These are phyloP conservation scores for Trichosporon inkin DNA, from an alignment of 1,284 basidiomycete species.

Conservation along the genomic window DNA sequence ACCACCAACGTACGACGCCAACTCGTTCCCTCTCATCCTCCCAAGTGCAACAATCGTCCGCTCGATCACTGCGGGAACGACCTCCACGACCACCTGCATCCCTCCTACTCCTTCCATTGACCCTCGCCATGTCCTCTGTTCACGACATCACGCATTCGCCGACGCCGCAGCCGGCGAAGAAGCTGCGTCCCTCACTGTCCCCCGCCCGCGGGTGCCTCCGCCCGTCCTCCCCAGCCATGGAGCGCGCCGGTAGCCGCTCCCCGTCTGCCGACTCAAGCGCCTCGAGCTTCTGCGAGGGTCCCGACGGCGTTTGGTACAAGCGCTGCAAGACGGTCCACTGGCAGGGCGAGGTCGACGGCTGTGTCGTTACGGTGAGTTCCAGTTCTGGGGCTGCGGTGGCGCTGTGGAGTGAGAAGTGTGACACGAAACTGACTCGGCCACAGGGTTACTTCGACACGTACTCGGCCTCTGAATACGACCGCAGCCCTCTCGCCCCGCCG, in stretches of 20 bases:
- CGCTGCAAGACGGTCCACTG: constrained; percentile 42
- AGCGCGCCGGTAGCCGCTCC: constrained; percentile 5
- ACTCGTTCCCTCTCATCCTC: neutral
- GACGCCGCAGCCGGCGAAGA: constrained; percentile 25
- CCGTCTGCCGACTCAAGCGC: constrained; percentile 14
- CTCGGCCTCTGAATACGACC: constrained; percentile 49
- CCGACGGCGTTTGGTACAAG: constrained; percentile 23
- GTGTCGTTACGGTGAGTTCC: constrained; percentile 41
- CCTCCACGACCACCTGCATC: neutral
- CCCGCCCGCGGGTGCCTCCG: constrained; percentile 23
- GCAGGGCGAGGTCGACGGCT: constrained; percentile 35
- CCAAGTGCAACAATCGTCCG: neutral
- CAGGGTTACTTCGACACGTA: constrained; percentile 48
- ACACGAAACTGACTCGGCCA: neutral
- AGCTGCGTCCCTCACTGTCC: constrained; percentile 44
- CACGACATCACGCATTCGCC: constrained; percentile 15
- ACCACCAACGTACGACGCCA: no score
- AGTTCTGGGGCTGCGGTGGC: no score
- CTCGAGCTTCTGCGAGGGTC: constrained; percentile 12
- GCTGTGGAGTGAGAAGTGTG: neutral
- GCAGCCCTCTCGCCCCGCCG: constrained; percentile 50
- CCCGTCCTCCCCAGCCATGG: constrained; percentile 14
- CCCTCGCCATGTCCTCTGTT: constrained; percentile 16
- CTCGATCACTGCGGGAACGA: neutral
- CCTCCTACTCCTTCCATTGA: neutral